A percentile compares a stretch with the other conserved stretches of the same genome.
phyloP scores from a whole-genome alignment of 1,139 yeast species.

The Lodderomyces parapsilosis region DNA sequence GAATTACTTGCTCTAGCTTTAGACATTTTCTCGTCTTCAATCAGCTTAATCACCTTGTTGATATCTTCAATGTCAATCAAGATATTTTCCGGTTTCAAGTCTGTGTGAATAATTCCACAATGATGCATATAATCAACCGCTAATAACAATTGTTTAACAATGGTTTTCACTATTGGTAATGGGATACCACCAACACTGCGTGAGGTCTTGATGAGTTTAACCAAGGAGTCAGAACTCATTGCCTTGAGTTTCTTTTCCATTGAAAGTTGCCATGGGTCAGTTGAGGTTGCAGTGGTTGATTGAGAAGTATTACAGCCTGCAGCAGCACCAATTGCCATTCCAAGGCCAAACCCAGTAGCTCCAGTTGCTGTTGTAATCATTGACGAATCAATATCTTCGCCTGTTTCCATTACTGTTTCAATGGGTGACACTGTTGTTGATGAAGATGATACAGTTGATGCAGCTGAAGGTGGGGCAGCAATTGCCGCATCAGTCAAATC shows the following conservation, averaged over 20 bases:
- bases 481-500: background rate
- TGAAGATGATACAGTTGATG: slow-evolving; percentile 8
- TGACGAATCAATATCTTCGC: slow-evolving; percentile 11
- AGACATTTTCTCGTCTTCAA: slow-evolving; percentile 31
- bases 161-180: slow-evolving; percentile 34
- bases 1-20: slow-evolving; percentile 13
- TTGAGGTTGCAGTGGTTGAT: slow-evolving; percentile 5
- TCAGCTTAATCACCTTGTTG: slow-evolving; percentile 31
- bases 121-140: slow-evolving; percentile 43
- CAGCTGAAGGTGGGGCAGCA: slow-evolving; percentile 1
- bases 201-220: slow-evolving; percentile 16
- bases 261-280: slow-evolving; percentile 9
- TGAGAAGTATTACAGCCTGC: background rate
- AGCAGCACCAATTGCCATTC: background rate
- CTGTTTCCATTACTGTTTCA: slow-evolving; percentile 8
- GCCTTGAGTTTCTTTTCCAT: slow-evolving; percentile 12
- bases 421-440: slow-evolving; percentile 11
- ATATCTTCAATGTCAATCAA: slow-evolving; percentile 41
- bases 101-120: slow-evolving; percentile 46
- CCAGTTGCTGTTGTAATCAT: background rate
- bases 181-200: slow-evolving; percentile 33
- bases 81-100: slow-evolving; percentile 45
- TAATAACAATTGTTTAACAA: slow-evolving; percentile 36
- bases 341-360: background rate
- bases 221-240: slow-evolving; percentile 17